Conservation (phyloP, 2,329 filamentous ascomycete species). For the Pseudocercospora vitis region DNA sequence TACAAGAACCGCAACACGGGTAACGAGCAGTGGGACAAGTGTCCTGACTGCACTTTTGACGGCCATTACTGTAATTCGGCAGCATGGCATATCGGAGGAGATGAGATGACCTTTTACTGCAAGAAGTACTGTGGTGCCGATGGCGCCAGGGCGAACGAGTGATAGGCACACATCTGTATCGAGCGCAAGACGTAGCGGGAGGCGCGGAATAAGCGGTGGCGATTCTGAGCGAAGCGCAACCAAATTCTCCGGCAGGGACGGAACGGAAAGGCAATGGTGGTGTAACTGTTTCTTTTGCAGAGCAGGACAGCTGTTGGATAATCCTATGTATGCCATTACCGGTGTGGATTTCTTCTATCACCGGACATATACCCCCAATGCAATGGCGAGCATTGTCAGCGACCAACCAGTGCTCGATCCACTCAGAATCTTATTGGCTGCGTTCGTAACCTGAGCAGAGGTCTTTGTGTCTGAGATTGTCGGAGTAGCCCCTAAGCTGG, state of each 20-base stretch:
- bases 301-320: not conserved
- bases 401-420: not conserved
- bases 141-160: constrained; percentile 8
- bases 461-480: not conserved
- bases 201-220: too few species aligned
- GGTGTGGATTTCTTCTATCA: not conserved
- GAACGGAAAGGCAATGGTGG: too few species aligned
- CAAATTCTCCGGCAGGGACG: too few species aligned
- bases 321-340: too few species aligned
- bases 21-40: constrained; percentile 11
- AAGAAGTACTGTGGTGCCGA: constrained; percentile 16
- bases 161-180: not conserved
- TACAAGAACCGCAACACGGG: constrained; percentile 14
- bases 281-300: too few species aligned
- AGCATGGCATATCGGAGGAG: constrained; percentile 15
- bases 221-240: too few species aligned
- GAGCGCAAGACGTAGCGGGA: too few species aligned
- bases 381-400: not conserved
- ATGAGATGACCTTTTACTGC: constrained; percentile 17
- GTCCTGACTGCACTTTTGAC: constrained; percentile 13
- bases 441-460: not conserved
- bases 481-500: not conserved
- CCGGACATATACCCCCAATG: not conserved
- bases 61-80: constrained; percentile 5
- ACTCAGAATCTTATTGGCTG: not conserved